Evolutionary conservation across 176 grass and related monocot species (phyloP), one percentile per base, ranked within the genome.

Genomic region (Zoysia pacifica): DNA sequence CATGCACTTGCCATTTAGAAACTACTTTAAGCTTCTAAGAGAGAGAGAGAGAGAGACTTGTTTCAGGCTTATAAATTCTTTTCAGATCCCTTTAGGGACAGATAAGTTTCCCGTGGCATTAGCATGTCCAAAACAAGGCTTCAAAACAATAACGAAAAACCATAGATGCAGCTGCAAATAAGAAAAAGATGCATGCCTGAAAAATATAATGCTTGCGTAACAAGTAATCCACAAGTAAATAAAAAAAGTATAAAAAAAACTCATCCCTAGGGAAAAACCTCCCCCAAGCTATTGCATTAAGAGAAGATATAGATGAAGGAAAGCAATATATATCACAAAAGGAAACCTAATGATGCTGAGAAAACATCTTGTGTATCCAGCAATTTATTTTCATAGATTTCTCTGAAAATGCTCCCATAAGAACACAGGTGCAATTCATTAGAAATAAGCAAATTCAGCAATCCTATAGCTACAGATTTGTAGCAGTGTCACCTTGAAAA

Each of bases 401-500:
- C 18, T 77, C 9, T 62, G 13, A 15, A 53, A 20, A 65, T 2
- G 44, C 18, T 61, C 13, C 11, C 15, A 53, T 46, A 0, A 13
- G 39, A 44, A 61, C 39, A 44, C 46, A 74, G 3, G 12, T 45
- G n/a, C 14, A 83, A 15, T 46, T 52, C 12, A 79, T 2, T 68
- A 69, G 55, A 20, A 60, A 67, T 68, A 15, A 81, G n/a, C 52
- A 67, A 87, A 74, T 38, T 12, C 65, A 67, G 51, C 7, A 74
- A 35, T 9, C 8, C 20, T 62, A 48, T 65, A 48, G 4, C 15
- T 12, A 67, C 41, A 0, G 9, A 56, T 74, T 45, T 16, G 5
- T 39, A 86, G 4, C 11, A 83, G 50, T 51, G 54, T 67, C 37
- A 87, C 85, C 79, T 82, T 72, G 48, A 55, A 64, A 79, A 70